Percentiles rank a stretch among this genome's conserved stretches.
phyloP scores from a whole-genome alignment of 257 asterid genomes.

The Scutellaria galericulata region DNA sequence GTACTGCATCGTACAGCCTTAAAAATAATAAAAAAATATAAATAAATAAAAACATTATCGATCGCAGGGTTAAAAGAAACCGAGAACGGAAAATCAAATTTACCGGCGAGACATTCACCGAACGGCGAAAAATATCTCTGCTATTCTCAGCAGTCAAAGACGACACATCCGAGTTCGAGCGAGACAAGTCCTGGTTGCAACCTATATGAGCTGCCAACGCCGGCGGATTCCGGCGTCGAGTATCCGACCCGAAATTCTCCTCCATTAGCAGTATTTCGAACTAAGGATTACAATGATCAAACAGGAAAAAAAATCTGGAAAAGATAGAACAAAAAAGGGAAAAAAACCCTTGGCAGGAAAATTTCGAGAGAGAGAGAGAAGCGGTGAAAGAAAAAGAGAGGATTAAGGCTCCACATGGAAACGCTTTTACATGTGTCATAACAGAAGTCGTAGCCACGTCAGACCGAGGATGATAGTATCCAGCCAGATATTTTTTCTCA shows the following conservation, averaged over 20 bases:
- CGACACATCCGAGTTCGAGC: slow-evolving; percentile 48
- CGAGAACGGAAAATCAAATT: slow-evolving; percentile 1
- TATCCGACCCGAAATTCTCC: slow-evolving; percentile 31
- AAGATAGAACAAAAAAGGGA: background rate
- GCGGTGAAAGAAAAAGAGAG: slow-evolving; percentile 31
- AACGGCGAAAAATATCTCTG: slow-evolving; percentile 29
- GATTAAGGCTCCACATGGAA: slow-evolving; percentile 55
- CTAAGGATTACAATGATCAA: slow-evolving; percentile 32
- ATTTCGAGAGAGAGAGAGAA: slow-evolving; percentile 30
- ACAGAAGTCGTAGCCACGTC: slow-evolving; percentile 49
- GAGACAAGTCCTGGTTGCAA: slow-evolving; percentile 46
- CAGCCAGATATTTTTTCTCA: slow-evolving; percentile 62
- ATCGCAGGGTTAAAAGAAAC: background rate
- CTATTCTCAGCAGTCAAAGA: slow-evolving; percentile 48
- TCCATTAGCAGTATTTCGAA: slow-evolving; percentile 40
- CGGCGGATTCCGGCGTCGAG: slow-evolving; percentile 29
- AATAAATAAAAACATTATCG: background rate
- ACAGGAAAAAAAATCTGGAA: slow-evolving; percentile 21
- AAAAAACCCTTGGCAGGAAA: slow-evolving; percentile 21
- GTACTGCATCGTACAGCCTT: slow-evolving; percentile 25
- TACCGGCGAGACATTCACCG: slow-evolving; percentile 45
- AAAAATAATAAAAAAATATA: background rate
- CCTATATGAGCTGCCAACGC: slow-evolving; percentile 26
- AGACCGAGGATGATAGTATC: slow-evolving; percentile 41
- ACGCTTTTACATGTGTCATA: slow-evolving; percentile 79